phyloP scores from a whole-genome alignment of 805 yeast species.

The Candida piceae region DNA sequence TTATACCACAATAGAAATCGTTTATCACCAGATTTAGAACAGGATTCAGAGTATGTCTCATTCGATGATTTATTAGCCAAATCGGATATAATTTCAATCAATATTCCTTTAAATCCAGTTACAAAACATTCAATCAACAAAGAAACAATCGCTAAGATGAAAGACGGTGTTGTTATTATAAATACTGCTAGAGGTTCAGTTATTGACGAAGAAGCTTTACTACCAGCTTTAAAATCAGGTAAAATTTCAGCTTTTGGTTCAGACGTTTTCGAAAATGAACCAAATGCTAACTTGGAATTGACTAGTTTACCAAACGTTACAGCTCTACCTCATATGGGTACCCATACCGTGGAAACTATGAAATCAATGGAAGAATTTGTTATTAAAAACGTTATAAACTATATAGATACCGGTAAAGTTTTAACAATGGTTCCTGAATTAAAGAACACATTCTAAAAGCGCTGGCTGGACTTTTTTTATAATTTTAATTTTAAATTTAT shows the following conservation, averaged over 20 bases:
- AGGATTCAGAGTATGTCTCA: conserved; percentile 63
- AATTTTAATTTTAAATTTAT: too few relatives aligned
- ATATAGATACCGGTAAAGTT: conserved; percentile 62
- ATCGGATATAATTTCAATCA: conserved; percentile 69
- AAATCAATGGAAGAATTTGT: conserved; percentile 77
- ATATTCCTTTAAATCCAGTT: conserved; percentile 67
- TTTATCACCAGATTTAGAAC: conserved; percentile 58
- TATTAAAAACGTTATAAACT: conserved; percentile 60
- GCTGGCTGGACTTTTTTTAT: too few relatives aligned
- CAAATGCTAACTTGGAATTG: conserved; percentile 61
- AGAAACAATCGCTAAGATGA: conserved; percentile 60
- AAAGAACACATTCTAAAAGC: too few relatives aligned
- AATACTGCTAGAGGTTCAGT: conserved; percentile 91
- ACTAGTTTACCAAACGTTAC: conserved; percentile 61
- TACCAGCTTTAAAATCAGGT: conserved; percentile 53
- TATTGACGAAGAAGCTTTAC: conserved; percentile 58
- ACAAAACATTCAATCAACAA: conserved; percentile 68
- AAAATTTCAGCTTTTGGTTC: conserved; percentile 64
- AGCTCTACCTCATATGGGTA: conserved; percentile 86
- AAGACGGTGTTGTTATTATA: conserved; percentile 69
- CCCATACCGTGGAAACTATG: conserved; percentile 70
- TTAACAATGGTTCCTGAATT: conserved; percentile 79
- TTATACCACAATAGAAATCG: conserved; percentile 67
- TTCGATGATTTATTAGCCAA: conserved; percentile 60
- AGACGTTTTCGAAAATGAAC: conserved; percentile 76